Evolutionary conservation across 805 yeast genomes (phyloP), one percentile per base, ranked within the genome.

Genomic region (Lipomyces japonicus): DNA sequence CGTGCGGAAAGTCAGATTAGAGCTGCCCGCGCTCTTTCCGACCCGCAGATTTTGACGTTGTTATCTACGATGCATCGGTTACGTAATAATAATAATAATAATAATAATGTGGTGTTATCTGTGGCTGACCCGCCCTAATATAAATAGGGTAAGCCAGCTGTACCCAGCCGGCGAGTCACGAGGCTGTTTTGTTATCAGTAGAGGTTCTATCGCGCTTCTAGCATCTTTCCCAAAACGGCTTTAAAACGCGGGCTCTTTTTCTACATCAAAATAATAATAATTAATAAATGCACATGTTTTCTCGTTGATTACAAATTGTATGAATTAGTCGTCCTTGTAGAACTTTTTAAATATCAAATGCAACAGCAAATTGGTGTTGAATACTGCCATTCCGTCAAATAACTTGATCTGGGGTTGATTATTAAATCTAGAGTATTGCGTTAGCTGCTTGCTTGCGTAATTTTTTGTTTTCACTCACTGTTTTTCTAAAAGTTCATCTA

Each of bases 271-370:
- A 36, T 16, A 16, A 12, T 36, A 36, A 16, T 36, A 12, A 9
- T 10, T 12, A 36, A 36, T 36, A 36, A 36, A 19, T 16, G 18
- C n/a, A n/a, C 39, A 36, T 36, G 22, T 16, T 16, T n/a, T 12
- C 22, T 10, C 9, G 10, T 9, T 36, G 14, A 10, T 12, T 36
- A 36, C 10, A 12, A 12, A 10, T 16, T 36, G 9, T 36, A 10
- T 28, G 32, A 30, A 7, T 34, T 42, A 54, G 24, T 48, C 58
- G 28, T 54, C 58, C n/a, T 56, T 25, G 25, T 55, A 55, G 41
- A 86, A 81, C 66, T 84, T 84, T 57, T 75, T 75, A 66, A 88
- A 82, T 21, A 90, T 78, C 53, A 90, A 79, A 14, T 79, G 78
- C 19, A 85, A 74, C 59, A 88, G 69, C 46, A 80, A 73, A 51